Base-by-base conservation (phyloP, 2,329 filamentous ascomycete genomes). In the Tolypocladium guangdongense region DNA sequence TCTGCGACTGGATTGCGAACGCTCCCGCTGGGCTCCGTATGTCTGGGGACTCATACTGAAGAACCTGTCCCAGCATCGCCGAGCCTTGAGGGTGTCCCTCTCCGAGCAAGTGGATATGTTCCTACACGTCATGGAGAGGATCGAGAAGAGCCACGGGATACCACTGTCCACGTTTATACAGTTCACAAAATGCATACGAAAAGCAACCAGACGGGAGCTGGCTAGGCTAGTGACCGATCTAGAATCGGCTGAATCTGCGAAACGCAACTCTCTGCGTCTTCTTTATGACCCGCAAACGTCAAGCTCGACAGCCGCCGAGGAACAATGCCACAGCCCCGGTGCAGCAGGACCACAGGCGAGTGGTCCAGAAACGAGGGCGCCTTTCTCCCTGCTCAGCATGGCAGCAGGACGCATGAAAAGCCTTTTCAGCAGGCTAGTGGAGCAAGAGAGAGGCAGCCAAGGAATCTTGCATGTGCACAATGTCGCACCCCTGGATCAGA, bases 11-110 rank as follows among this genome's bases (percentile, higher is more conserved):
- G 56, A 53, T 0, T 38, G 54, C 4, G 58, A 54, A 12, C 55
- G 59, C 12, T 60, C 63, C 24, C 61, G 58, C 14, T 67, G 66
- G 66, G 59, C 59, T 11, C 55, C 64, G 2, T 60, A 61, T 24
- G 54, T 70, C 7, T 71, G 68, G 68, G 63, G 61, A 22, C 57
- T 62, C 5, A 65, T 71, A 18, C 52, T 71, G 4, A 70, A 68
- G 54, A 60, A 64, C 22, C 54, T 70, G 2, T 65, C 64, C 2
- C 66, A 65, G 49, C 64, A 64, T 39, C 64, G 64, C 45, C 49
- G 52, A 12, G 57, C 58, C 4, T 20, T 71, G 50, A 58, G 57
- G 18, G 58, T 70, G 12, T 63, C 60, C 1, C 53, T 64, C 0
- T 53, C 60, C 11, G 62, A 64, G 38, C 69, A 71, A 37, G 53